These are phyloP conservation scores for Ceratocystis harringtonii DNA, from an alignment of 2,329 filamentous ascomycete species.

Conservation along the genomic window DNA sequence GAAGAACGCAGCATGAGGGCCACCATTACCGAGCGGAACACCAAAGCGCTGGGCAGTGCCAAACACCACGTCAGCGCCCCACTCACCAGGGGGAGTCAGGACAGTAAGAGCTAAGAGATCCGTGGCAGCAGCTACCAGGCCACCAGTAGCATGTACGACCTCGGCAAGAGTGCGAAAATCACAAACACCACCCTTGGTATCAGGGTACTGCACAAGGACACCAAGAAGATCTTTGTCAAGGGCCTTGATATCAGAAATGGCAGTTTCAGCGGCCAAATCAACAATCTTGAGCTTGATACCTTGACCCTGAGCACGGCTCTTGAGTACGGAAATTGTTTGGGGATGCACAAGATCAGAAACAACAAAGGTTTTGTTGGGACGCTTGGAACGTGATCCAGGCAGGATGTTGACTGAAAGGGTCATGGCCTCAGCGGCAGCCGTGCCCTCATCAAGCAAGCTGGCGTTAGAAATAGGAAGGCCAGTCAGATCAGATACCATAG, in stretches of 20 bases:
- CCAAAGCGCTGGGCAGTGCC: slow-evolving; percentile 85
- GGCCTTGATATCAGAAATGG: slow-evolving; percentile 49
- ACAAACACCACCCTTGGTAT: slow-evolving; percentile 66
- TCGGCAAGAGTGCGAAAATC: slow-evolving; percentile 64
- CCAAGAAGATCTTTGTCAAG: slow-evolving; percentile 72
- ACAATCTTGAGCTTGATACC: slow-evolving; percentile 62
- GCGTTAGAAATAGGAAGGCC: slow-evolving; percentile 80
- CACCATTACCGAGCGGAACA: slow-evolving; percentile 81
- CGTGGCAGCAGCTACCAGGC: slow-evolving; percentile 73
- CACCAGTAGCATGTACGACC: slow-evolving; percentile 60
- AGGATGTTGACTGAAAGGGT: slow-evolving; percentile 61
- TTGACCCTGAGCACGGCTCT: slow-evolving; percentile 79
- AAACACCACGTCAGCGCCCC: slow-evolving; percentile 89
- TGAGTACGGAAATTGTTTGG: slow-evolving; percentile 71
- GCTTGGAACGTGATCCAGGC: slow-evolving; percentile 49
- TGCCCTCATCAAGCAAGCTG: slow-evolving; percentile 78
- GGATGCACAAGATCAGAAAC: slow-evolving; percentile 72
- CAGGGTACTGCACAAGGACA: slow-evolving; percentile 87
- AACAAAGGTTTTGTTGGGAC: slow-evolving; percentile 63
- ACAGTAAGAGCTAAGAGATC: slow-evolving; percentile 78
- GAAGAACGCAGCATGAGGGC: slow-evolving; percentile 95
- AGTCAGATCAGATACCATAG: slow-evolving; percentile 76
- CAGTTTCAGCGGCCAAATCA: slow-evolving; percentile 52
- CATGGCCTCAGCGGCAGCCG: slow-evolving; percentile 90
- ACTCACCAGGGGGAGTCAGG: slow-evolving; percentile 80